Evolutionary conservation across 2,329 filamentous ascomycete species (phyloP).

Genomic region (Xylaria hypoxylon): DNA sequence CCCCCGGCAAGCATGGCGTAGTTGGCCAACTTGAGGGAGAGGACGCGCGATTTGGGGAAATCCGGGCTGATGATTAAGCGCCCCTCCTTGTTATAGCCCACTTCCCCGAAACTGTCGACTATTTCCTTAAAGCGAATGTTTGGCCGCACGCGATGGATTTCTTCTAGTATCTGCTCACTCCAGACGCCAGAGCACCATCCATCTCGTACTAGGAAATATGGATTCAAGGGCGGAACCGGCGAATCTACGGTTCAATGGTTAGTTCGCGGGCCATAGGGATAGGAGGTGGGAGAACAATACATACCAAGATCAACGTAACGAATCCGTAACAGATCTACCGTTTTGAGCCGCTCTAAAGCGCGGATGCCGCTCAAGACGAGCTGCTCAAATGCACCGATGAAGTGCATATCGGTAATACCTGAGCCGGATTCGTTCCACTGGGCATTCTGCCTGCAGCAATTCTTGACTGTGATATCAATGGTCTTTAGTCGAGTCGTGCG

Average conservation of each 20-base stretch:
- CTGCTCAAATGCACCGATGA: constrained; percentile 77
- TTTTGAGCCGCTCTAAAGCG: constrained; percentile 67
- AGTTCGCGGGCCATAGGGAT: constrained; percentile 24
- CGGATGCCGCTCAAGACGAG: constrained; percentile 73
- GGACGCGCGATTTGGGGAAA: constrained; percentile 63
- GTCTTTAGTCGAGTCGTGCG: constrained; percentile 68
- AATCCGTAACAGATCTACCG: constrained; percentile 74
- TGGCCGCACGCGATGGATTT: constrained; percentile 70
- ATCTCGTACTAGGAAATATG: constrained; percentile 74
- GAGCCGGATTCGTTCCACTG: constrained; percentile 73
- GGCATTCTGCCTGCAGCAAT: constrained; percentile 71
- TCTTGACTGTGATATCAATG: constrained; percentile 79
- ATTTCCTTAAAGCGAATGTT: constrained; percentile 70
- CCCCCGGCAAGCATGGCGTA: constrained; percentile 63
- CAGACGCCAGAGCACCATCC: constrained; percentile 76
- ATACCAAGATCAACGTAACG: constrained; percentile 78
- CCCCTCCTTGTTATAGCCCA: constrained; percentile 69
- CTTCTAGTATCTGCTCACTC: constrained; percentile 74
- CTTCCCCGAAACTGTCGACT: constrained; percentile 71
- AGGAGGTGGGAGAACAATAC: constrained; percentile 39
- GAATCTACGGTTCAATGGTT: constrained; percentile 64
- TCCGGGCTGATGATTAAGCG: constrained; percentile 68
- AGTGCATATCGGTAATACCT: constrained; percentile 77
- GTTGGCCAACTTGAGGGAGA: constrained; percentile 68
- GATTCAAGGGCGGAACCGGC: constrained; percentile 76